A percentile compares a stretch with the other conserved stretches of the same genome.
Evolutionary conservation across 2,329 filamentous ascomycete genomes (phyloP).

Genomic region (Diaporthe sp.): DNA sequence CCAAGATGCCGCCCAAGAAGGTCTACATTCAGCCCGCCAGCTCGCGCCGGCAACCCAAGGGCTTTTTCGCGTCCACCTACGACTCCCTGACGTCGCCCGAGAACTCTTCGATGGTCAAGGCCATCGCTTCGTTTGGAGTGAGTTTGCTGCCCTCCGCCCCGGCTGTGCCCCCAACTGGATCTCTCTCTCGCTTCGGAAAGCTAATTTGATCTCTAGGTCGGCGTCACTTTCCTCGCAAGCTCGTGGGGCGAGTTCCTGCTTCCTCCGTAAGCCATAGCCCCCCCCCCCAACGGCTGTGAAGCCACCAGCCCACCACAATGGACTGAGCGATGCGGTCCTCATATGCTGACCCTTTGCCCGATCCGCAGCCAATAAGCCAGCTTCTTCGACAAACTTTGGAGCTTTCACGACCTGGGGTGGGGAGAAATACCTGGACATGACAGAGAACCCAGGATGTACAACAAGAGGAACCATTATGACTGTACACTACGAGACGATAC

Average conservation of each 20-base stretch:
- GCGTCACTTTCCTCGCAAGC: conserved; percentile 69
- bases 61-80: conserved; percentile 65
- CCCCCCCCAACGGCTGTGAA: too few relatives aligned
- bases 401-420: neutral
- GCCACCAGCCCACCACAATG: neutral
- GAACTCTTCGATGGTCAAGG: conserved; percentile 72
- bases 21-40: conserved; percentile 60
- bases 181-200: neutral
- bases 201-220: conserved; percentile 52
- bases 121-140: conserved; percentile 69
- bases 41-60: conserved; percentile 56
- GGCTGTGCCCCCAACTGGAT: neutral
- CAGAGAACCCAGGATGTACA: conserved; percentile 13
- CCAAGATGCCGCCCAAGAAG: conserved; percentile 72
- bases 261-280: conserved; percentile 53
- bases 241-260: conserved; percentile 68
- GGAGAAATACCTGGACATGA: neutral
- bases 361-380: neutral
- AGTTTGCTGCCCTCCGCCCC: conserved; percentile 41
- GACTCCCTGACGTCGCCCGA: conserved; percentile 69
- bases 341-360: neutral
- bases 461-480: neutral
- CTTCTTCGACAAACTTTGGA: neutral
- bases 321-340: neutral
- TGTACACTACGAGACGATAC: conserved; percentile 12